Evolutionary conservation across 176 grass and related monocot genomes (phyloP).

Genomic region (Eleusine coracana): DNA sequence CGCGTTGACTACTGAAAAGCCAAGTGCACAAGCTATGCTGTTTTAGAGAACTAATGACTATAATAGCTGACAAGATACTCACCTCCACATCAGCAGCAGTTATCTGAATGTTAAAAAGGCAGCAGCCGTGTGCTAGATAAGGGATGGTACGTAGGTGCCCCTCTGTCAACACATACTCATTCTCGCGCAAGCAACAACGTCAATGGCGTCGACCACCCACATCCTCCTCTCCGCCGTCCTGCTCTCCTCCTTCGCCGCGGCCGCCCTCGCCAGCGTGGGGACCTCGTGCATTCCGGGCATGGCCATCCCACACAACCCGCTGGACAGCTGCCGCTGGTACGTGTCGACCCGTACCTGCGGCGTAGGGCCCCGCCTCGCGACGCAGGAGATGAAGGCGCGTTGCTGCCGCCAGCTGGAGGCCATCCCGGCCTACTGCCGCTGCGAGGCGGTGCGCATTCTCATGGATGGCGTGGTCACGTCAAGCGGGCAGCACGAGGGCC

Average conservation of each 20-base stretch:
- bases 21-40: no score
- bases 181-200: not conserved
- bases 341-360: not conserved
- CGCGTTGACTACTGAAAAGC: no score
- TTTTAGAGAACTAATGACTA: no score
- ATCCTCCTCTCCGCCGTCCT: not conserved
- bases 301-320: slow-evolving; percentile 23
- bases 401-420: slow-evolving; percentile 18
- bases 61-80: no score
- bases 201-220: not conserved
- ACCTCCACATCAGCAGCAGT: no score
- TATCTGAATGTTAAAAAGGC: no score
- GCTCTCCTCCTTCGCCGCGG: not conserved
- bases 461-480: not conserved
- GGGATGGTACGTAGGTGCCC: no score
- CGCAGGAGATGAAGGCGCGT: not conserved
- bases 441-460: slow-evolving; percentile 3
- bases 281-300: not conserved
- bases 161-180: no score
- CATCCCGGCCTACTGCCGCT: not conserved
- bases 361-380: not conserved
- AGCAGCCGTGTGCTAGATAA: no score
- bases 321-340: slow-evolving; percentile 10
- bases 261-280: not conserved
- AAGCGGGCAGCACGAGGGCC: not conserved